These are phyloP conservation scores for Wickerhamomyces subpelliculosus DNA, from an alignment of 805 yeast genomes.

Conservation along the genomic window DNA sequence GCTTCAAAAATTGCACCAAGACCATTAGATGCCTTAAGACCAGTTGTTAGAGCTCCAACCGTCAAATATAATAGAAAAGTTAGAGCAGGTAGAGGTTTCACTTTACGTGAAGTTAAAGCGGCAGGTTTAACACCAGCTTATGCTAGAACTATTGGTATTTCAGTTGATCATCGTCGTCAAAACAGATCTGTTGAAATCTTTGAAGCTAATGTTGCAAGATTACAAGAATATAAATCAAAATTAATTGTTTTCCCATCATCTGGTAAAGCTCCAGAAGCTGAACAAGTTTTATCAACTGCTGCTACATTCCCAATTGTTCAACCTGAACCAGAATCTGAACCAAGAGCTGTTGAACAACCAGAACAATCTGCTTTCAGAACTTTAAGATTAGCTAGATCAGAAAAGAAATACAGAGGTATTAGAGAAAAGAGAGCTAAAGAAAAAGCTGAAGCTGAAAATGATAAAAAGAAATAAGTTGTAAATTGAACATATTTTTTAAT, in stretches of 20 bases:
- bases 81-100: conserved; percentile 99
- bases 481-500: neutral
- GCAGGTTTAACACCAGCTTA: conserved; percentile 89
- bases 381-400: conserved; percentile 88
- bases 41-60: conserved; percentile 98
- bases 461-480: conserved; percentile 82
- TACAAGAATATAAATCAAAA: conserved; percentile 92
- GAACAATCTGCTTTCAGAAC: conserved; percentile 80
- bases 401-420: conserved; percentile 85
- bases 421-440: conserved; percentile 96
- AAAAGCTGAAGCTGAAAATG: conserved; percentile 98
- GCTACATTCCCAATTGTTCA: conserved; percentile 78
- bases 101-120: conserved; percentile 96
- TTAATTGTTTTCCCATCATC: conserved; percentile 94
- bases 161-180: conserved; percentile 99
- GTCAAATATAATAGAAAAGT: conserved; percentile 98
- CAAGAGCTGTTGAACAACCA: conserved; percentile 69
- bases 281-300: conserved; percentile 64
- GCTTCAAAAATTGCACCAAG: conserved; percentile 96
- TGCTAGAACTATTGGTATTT: conserved; percentile 97
- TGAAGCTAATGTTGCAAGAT: conserved; percentile 91
- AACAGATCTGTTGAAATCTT: conserved; percentile 96
- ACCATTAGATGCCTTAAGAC: conserved; percentile 94
- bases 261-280: conserved; percentile 73
- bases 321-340: conserved; percentile 54